Percentiles rank a stretch among this genome's conserved stretches.
Conservation (phyloP, 352 stramenopile species). For the Pythium vanterpoolii region DNA sequence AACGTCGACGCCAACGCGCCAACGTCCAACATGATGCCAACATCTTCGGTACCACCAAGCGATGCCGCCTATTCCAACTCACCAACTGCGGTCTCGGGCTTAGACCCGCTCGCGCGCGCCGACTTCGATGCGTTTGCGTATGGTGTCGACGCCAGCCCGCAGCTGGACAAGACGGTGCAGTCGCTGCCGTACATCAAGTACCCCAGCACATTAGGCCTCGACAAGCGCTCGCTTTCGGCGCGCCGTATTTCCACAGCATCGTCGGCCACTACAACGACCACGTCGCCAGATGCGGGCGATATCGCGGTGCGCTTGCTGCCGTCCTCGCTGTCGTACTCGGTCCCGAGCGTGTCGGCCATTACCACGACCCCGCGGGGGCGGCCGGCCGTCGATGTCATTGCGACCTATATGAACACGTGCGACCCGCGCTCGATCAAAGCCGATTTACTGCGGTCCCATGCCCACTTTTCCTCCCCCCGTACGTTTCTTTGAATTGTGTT, state of each 20-base stretch:
- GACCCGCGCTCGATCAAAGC: slow-evolving; percentile 75
- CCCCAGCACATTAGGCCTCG: slow-evolving; percentile 30
- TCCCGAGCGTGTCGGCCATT: slow-evolving; percentile 50
- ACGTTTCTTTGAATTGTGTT: slow-evolving; percentile 16
- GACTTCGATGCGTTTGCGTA: background rate
- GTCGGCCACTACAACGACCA: slow-evolving; percentile 32
- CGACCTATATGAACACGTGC: slow-evolving; percentile 88
- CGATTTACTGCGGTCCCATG: slow-evolving; percentile 71
- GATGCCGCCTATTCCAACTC: background rate
- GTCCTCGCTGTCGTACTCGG: slow-evolving; percentile 68
- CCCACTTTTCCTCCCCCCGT: slow-evolving; percentile 70
- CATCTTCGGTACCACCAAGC: too few species aligned
- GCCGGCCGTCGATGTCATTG: slow-evolving; percentile 80
- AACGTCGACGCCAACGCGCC: background rate
- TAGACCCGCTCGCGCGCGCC: too few species aligned
- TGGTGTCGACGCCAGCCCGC: background rate
- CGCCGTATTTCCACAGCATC: slow-evolving; percentile 47
- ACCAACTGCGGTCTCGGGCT: slow-evolving; percentile 4
- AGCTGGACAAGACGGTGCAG: slow-evolving; percentile 33
- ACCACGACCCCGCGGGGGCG: slow-evolving; percentile 66
- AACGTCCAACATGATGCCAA: background rate
- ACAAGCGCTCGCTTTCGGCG: slow-evolving; percentile 29
- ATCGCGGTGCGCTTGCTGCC: slow-evolving; percentile 31
- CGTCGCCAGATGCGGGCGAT: slow-evolving; percentile 33
- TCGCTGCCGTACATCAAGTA: slow-evolving; percentile 74